Evolutionary conservation across 768 basidiomycete genomes (phyloP), one percentile per base, ranked within the genome.

Genomic region (Paxillus involutus): DNA sequence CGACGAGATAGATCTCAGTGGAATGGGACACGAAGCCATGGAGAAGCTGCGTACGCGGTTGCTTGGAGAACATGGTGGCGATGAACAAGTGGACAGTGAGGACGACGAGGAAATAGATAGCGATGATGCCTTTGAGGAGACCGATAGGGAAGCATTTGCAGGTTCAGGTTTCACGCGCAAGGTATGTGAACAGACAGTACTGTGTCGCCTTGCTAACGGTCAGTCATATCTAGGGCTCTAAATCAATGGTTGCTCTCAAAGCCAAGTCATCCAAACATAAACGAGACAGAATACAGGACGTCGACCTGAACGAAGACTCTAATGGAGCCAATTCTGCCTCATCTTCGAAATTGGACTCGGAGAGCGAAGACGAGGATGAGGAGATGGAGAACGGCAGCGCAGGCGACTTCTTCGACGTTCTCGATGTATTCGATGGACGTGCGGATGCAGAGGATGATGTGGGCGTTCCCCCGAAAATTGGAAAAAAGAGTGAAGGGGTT

Each of bases 81-180:
- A 76, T 43, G 77, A 82, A 53, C 69, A 63, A 57, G 77, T 91
- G 59, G 84, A 77, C 33, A 83, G 80, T 56, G 83, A 73, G 1
- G 89, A 94, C 58, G 92, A 94, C 63, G 91, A 94, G 63, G 91
- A 94, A 56, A 81, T 94, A 43, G 89, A 91, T 55, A 88, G 85
- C 57, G 93, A 94, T 62, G 85, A 78, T 57, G 92, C 90, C 2
- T 90, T 91, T 55, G 89, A 91, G 56, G 88, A 90, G 65, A 84
- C 81, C 51, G 91, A 91, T 33, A 85, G 85, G 53, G 91, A 94
- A n/a, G 74, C 78, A 3, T 92, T 85, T 70, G 84, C 83, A 10
- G 86, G 83, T 3, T 87, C 87, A 57, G 60, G 56, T 13, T 78
- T 80, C 56, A 59, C 66, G 39, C 61, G 60, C 47, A 59, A 45